Conservation (phyloP, 2,329 filamentous ascomycete genomes). For the Colletotrichum sp. region DNA sequence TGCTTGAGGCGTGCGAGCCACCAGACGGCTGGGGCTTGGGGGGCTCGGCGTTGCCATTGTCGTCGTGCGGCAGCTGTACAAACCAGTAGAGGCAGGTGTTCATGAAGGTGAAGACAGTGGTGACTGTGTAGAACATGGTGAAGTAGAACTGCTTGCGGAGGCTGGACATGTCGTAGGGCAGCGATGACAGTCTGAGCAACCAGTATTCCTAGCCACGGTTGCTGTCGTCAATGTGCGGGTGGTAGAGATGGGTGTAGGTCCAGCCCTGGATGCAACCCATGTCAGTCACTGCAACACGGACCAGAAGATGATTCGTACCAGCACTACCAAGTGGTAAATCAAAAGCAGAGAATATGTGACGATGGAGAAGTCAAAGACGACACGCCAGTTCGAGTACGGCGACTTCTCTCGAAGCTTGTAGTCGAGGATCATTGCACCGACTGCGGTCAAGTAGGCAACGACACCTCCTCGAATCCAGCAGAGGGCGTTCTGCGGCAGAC, state of each 20-base stretch:
- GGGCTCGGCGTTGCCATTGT: conserved; percentile 15
- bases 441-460: conserved; percentile 47
- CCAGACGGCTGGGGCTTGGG: conserved; percentile 17
- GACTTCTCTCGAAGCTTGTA: conserved; percentile 50
- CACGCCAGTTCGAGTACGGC: conserved; percentile 42
- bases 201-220: conserved; percentile 39
- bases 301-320: conserved; percentile 41
- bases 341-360: conserved; percentile 48
- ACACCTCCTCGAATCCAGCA: conserved; percentile 47
- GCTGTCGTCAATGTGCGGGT: conserved; percentile 44
- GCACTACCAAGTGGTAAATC: conserved; percentile 50
- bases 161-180: conserved; percentile 45
- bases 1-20: background rate
- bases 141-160: conserved; percentile 52
- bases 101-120: conserved; percentile 52
- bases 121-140: conserved; percentile 54
- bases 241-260: conserved; percentile 58
- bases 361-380: conserved; percentile 55
- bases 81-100: conserved; percentile 58
- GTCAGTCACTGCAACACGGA: background rate
- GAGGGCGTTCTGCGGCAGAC: conserved; percentile 50
- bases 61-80: conserved; percentile 38
- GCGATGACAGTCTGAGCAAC: conserved; percentile 47
- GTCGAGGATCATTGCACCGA: conserved; percentile 46
- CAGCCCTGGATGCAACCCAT: conserved; percentile 43